Conservation (phyloP, 805 yeast species). For the Lipomyces oligophaga region DNA sequence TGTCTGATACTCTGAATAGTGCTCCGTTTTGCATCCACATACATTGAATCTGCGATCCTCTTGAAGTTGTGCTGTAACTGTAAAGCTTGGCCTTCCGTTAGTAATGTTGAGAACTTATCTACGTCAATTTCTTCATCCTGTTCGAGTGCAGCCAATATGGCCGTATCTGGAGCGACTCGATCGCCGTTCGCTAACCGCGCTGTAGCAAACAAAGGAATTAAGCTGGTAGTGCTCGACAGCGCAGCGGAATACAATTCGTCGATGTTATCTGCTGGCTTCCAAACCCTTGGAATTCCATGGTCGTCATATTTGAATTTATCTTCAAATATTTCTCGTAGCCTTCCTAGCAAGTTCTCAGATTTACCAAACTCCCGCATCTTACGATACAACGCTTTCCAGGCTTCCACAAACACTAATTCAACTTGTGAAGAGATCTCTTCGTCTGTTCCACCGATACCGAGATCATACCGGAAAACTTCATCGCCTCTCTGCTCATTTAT, state of each 20-base stretch:
- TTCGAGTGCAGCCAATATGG: constrained; percentile 9
- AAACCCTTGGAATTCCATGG: constrained; percentile 74
- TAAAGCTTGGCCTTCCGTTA: constrained; percentile 55
- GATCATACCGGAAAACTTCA: constrained; percentile 45
- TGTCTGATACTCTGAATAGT: constrained; percentile 70
- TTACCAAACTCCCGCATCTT: constrained; percentile 58
- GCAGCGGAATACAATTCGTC: constrained; percentile 62
- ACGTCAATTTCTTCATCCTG: constrained; percentile 24
- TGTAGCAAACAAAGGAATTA: constrained; percentile 56
- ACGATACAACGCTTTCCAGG: constrained; percentile 65
- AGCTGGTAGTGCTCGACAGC: constrained; percentile 50
- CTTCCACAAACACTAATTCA: constrained; percentile 46
- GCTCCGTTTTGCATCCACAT: constrained; percentile 84
- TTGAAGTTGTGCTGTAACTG: constrained; percentile 58
- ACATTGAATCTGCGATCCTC: constrained; percentile 72
- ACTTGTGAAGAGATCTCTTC: constrained; percentile 44
- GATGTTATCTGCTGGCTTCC: constrained; percentile 70
- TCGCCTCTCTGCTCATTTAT: constrained; percentile 15
- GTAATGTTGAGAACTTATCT: constrained; percentile 52
- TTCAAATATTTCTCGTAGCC: constrained; percentile 78
- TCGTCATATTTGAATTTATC: constrained; percentile 77
- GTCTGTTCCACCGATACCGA: constrained; percentile 53
- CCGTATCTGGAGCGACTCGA: constrained; percentile 31
- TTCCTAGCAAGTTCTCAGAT: constrained; percentile 60
- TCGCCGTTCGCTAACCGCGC: constrained; percentile 51